phyloP scores from a whole-genome alignment of 306 rosid genomes.

The Dicorynia guianensis region DNA sequence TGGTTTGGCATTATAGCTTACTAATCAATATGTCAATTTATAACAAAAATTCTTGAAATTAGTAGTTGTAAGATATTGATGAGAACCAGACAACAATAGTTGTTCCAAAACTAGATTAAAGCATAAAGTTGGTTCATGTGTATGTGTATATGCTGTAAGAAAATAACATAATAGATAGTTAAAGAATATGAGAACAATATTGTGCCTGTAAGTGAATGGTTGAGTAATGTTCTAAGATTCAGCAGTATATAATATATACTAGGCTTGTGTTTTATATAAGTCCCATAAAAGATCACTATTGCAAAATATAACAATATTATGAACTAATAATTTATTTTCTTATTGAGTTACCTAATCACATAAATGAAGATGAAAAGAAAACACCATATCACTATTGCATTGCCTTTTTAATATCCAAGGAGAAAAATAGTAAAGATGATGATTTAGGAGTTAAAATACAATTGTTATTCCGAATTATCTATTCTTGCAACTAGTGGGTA shows the following conservation, averaged over 20 bases:
- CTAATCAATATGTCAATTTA: too few relatives aligned
- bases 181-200: slow-evolving; percentile 58
- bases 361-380: not conserved
- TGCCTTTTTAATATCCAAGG: too few relatives aligned
- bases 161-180: not conserved
- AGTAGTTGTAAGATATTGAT: not conserved
- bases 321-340: too few relatives aligned
- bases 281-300: not conserved
- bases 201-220: slow-evolving; percentile 99
- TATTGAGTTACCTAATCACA: too few relatives aligned
- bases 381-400: not conserved
- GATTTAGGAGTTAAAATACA: not conserved
- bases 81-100: not conserved
- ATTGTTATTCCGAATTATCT: too few relatives aligned
- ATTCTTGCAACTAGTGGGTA: not conserved
- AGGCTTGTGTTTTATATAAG: slow-evolving; percentile 69
- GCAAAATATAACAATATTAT: not conserved
- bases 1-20: too few relatives aligned
- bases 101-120: not conserved
- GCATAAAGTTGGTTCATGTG: not conserved
- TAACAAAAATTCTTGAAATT: too few relatives aligned
- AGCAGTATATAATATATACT: slow-evolving; percentile 91
- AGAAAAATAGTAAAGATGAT: not conserved
- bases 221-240: slow-evolving; percentile 82
- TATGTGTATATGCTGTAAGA: not conserved